These are phyloP conservation scores for Phytophthora constricta DNA, from an alignment of 352 stramenopile species.

Conservation along the genomic window DNA sequence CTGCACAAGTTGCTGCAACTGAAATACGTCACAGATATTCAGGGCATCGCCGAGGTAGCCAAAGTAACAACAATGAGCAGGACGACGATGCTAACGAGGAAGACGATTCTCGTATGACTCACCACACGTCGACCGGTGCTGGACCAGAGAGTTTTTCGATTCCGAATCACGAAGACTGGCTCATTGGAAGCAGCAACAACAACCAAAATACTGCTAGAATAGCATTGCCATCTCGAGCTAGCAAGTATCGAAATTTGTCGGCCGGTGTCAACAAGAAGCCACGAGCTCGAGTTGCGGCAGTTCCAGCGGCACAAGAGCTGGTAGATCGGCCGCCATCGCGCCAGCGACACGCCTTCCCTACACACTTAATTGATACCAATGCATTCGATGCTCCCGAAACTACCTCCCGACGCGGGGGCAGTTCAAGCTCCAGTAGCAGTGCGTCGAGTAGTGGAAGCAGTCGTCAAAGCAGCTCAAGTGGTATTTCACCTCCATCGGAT, in stretches of 20 bases:
- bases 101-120: no score
- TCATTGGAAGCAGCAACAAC: conserved; percentile 1
- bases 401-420: conserved; percentile 14
- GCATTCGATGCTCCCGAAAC: conserved; percentile 36
- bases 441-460: conserved; percentile 1
- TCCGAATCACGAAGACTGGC: conserved; percentile 19
- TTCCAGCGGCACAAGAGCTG: conserved; percentile 13
- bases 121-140: neutral
- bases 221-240: conserved; percentile 31
- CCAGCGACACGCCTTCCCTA: conserved; percentile 81
- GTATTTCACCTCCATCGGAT: conserved; percentile 1
- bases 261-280: conserved; percentile 32
- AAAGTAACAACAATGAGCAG: conserved; percentile 22
- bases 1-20: neutral
- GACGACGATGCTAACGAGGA: conserved; percentile 20
- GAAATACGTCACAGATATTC: neutral
- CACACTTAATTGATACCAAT: conserved; percentile 69
- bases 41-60: neutral
- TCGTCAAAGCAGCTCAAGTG: conserved; percentile 1
- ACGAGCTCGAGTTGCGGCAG: conserved; percentile 5
- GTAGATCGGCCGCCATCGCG: conserved; percentile 68
- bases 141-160: conserved; percentile 13
- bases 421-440: conserved; percentile 18
- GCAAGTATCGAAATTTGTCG: conserved; percentile 40
- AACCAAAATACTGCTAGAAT: conserved; percentile 2